Base-by-base conservation (phyloP, 257 asterid species). In the Przewalskia tangutica region DNA sequence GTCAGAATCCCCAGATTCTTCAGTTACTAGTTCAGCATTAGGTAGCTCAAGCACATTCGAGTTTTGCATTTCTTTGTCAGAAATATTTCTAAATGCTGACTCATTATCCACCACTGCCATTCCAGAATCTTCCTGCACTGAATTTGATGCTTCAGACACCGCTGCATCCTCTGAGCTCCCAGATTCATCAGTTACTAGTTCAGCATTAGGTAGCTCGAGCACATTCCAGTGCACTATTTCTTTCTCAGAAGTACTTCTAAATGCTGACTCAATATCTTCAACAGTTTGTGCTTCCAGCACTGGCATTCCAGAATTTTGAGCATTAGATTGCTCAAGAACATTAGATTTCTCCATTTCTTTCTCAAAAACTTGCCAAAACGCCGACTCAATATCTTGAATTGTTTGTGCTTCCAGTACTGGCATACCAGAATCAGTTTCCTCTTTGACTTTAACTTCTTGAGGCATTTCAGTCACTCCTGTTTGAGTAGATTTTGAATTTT, bases 241-340 rank as follows among this genome's bases (percentile, higher is more conserved):
- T 1, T 71, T 71, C 20, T 85, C 55, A 62, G 66, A 60, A 71
- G 42, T 42, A 81, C 66, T 77, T 83, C 82, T 79, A 70, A 85
- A 82, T 76, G 83, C 88, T 81, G 65, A 64, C 65, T 75, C 83
- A 68, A 66, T 79, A 84, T 85, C 90, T 82, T 85, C 85, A 40
- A 75, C 16, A 34, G 81, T 84, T 73, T 67, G 80, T 70, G 86
- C 90, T 84, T 89, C 89, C 50, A 81, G 9, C 54, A 86, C 89
- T 67, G 83, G 71, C 88, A 81, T 70, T 71, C 63, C 85, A 38
- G 75, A 70, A 71, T 71, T 42, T 12, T 79, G 76, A 78, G n/a
- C 76, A 56, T 50, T 27, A 12, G 53, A 34, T 2, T 67, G 48
- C 32, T 58, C 84, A 36, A 60, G 7, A 27, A 27, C 55, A 44